These are phyloP conservation scores for Samsoniella hepiali DNA, from an alignment of 2,329 filamentous ascomycete genomes.

Conservation along the genomic window DNA sequence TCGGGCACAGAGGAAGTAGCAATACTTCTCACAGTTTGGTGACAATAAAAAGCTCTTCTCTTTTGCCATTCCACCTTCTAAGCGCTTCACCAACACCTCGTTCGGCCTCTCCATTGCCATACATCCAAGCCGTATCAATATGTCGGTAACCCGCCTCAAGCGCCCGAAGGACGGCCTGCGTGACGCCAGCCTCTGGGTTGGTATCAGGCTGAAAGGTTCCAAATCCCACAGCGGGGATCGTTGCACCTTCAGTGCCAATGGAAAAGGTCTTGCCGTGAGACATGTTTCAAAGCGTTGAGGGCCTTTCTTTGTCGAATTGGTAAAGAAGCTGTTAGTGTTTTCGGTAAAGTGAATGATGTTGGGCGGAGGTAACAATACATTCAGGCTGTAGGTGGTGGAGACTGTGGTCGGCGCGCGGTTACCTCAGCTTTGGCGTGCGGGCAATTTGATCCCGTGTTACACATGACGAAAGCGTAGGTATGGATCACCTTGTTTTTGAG, in stretches of 20 bases:
- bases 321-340: too few species aligned
- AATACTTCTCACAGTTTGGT: conserved; percentile 9
- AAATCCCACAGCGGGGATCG: conserved; percentile 7
- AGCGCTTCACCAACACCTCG: conserved; percentile 12
- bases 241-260: not conserved
- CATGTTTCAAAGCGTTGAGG: not conserved
- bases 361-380: too few species aligned
- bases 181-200: not conserved
- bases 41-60: conserved; percentile 9
- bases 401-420: too few species aligned
- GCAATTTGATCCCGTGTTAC: too few species aligned
- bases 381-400: too few species aligned
- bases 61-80: not conserved
- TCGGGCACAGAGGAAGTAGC: not conserved
- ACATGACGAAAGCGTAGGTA: too few species aligned
- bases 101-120: conserved; percentile 11
- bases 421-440: too few species aligned
- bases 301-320: not conserved
- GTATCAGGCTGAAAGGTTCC: conserved; percentile 5
- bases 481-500: too few species aligned
- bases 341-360: too few species aligned
- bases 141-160: conserved; percentile 11
- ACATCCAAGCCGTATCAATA: conserved; percentile 16
- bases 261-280: not conserved
- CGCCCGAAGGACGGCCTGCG: conserved; percentile 2